Conservation (phyloP, 192 early-diverging fungal species). For the Backusella circina region DNA sequence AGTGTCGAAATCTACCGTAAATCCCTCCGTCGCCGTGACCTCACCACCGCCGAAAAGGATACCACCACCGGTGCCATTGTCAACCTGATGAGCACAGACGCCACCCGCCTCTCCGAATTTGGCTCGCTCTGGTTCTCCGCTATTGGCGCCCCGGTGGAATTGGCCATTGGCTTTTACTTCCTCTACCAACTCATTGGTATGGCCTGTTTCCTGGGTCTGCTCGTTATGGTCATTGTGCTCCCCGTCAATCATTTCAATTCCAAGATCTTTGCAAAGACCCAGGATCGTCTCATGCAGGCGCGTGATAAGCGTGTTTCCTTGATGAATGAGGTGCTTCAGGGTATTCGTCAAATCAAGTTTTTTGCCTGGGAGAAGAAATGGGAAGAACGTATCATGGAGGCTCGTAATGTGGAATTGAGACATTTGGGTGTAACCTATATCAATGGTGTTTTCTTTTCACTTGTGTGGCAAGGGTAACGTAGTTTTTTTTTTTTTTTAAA, state of each 20-base stretch:
- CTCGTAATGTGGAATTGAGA: conserved; percentile 42
- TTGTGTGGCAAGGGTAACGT: conserved; percentile 36
- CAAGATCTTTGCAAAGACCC: conserved; percentile 36
- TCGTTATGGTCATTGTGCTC: conserved; percentile 45
- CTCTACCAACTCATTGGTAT: conserved; percentile 80
- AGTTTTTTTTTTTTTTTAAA: background rate
- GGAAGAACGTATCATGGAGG: conserved; percentile 48
- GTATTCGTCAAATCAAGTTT: conserved; percentile 91
- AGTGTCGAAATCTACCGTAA: conserved; percentile 64
- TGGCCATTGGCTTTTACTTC: conserved; percentile 60
- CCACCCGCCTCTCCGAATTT: conserved; percentile 55
- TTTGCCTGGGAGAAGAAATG: conserved; percentile 66
- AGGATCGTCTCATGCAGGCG: conserved; percentile 57
- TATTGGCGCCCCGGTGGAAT: conserved; percentile 56
- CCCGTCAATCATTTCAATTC: conserved; percentile 38
- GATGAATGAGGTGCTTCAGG: conserved; percentile 59
- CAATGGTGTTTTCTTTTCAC: background rate
- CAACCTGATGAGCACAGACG: conserved; percentile 72
- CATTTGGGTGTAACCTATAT: conserved; percentile 26
- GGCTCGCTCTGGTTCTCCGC: conserved; percentile 45
- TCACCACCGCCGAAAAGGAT: conserved; percentile 37
- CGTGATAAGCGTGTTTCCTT: conserved; percentile 74
- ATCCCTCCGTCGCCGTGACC: conserved; percentile 49
- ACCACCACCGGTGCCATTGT: conserved; percentile 56
- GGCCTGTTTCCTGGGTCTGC: conserved; percentile 72